These are phyloP conservation scores for Cyberlindnera euphorbiae DNA, from an alignment of 805 yeast genomes.

Conservation along the genomic window DNA sequence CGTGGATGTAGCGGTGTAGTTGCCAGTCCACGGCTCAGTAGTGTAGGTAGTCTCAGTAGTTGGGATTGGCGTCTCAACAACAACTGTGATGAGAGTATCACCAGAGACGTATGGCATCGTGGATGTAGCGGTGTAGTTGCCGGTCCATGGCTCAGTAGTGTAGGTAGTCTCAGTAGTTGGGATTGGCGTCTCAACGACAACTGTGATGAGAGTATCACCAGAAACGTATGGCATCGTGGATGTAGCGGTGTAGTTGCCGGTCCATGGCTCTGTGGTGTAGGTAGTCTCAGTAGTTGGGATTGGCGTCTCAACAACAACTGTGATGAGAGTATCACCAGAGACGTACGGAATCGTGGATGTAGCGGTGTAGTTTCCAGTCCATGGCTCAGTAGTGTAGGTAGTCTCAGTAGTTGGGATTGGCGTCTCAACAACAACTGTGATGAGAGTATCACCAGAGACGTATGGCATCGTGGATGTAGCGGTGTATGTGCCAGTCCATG, in stretches of 20 bases:
- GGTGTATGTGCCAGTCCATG: constrained; percentile 12
- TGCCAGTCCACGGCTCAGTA: constrained; percentile 3
- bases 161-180: not conserved
- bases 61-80: constrained; percentile 2
- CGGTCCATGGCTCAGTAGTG: constrained; percentile 9
- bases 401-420: not conserved
- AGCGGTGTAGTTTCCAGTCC: not conserved
- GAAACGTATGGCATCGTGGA: not conserved
- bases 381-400: not conserved
- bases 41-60: not conserved
- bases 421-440: constrained; percentile 10
- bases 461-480: constrained; percentile 10
- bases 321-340: not conserved
- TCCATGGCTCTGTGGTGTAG: constrained; percentile 1
- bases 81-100: not conserved
- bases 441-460: constrained; percentile 7
- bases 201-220: not conserved
- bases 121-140: constrained; percentile 9
- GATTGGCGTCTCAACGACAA: constrained; percentile 1
- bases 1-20: constrained; percentile 6
- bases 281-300: too few relatives aligned
- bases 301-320: constrained; percentile 1
- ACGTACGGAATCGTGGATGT: not conserved
- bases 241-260: not conserved
- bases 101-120: constrained; percentile 11